Evolutionary conservation across 139 green algal species (phyloP).

Genomic region (Coelastrella sp.): DNA sequence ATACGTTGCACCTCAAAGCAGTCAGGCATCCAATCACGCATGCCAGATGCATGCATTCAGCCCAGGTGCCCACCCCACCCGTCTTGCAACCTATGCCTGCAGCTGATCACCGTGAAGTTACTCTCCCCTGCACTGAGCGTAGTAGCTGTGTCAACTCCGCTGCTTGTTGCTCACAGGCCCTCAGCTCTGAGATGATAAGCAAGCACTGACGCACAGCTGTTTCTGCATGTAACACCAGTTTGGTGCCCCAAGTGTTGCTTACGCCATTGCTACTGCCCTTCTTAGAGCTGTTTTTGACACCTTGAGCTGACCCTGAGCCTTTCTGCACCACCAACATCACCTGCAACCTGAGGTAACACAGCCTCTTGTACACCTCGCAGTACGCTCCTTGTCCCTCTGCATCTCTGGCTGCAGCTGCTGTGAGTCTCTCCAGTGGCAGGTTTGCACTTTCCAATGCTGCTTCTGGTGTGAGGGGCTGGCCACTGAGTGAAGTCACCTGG

Average conservation of each 20-base stretch:
- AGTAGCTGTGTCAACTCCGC: background rate
- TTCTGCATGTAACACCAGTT: constrained; percentile 19
- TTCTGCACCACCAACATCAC: constrained; percentile 67
- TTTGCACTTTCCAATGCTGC: constrained; percentile 5
- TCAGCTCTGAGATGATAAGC: background rate
- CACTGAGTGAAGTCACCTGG: constrained; percentile 17
- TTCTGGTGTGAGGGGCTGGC: background rate
- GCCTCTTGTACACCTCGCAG: constrained; percentile 34
- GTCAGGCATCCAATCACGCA: too few relatives aligned
- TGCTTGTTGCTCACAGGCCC: constrained; percentile 15
- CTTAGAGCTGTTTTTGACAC: constrained; percentile 67
- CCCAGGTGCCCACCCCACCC: too few relatives aligned
- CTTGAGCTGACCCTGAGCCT: constrained; percentile 77
- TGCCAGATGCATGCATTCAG: too few relatives aligned
- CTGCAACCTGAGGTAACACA: constrained; percentile 46
- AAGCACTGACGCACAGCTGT: constrained; percentile 11
- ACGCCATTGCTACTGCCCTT: background rate
- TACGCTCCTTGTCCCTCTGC: background rate
- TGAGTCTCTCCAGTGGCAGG: constrained; percentile 15
- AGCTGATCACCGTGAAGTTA: too few relatives aligned
- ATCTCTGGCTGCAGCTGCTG: background rate
- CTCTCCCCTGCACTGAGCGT: too few relatives aligned
- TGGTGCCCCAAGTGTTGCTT: background rate
- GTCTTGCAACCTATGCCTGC: too few relatives aligned
- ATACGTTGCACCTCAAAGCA: too few relatives aligned